Evolutionary conservation across 495 filamentous ascomycete genomes (phyloP).

Genomic region (Rostrohypoxylon terebratum): DNA sequence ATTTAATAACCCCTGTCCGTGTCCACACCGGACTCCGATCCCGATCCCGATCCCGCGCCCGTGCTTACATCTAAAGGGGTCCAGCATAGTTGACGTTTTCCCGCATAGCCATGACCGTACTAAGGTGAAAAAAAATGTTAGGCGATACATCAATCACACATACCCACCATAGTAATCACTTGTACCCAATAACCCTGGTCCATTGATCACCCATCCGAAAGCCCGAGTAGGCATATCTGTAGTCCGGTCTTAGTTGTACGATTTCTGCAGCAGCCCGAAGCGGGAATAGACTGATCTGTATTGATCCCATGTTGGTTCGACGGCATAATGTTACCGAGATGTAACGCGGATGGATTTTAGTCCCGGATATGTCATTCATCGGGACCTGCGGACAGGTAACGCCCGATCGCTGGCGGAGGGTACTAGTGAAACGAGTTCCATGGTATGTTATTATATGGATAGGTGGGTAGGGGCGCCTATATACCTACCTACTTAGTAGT

Average conservation of each 20-base stretch:
- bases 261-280: not conserved
- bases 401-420: not conserved
- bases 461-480: not conserved
- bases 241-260: not conserved
- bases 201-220: not conserved
- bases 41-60: conserved; percentile 18
- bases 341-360: not conserved
- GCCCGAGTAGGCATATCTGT: not conserved
- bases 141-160: not conserved
- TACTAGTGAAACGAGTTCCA: not conserved
- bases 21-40: conserved; percentile 19
- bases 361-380: not conserved
- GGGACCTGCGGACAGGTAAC: not conserved
- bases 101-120: not conserved
- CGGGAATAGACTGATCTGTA: not conserved
- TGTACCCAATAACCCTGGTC: not conserved
- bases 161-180: not conserved
- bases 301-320: not conserved
- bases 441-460: not conserved
- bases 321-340: not conserved
- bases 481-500: not conserved
- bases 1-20: not conserved
- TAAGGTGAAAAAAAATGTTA: not conserved
- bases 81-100: not conserved
- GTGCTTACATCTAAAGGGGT: not conserved